Percentiles rank a stretch among this genome's conserved stretches.
These are phyloP conservation scores for Schoenoplectus tabernaemontani DNA, from an alignment of 202 grass and related monocot species.

Conservation along the genomic window DNA sequence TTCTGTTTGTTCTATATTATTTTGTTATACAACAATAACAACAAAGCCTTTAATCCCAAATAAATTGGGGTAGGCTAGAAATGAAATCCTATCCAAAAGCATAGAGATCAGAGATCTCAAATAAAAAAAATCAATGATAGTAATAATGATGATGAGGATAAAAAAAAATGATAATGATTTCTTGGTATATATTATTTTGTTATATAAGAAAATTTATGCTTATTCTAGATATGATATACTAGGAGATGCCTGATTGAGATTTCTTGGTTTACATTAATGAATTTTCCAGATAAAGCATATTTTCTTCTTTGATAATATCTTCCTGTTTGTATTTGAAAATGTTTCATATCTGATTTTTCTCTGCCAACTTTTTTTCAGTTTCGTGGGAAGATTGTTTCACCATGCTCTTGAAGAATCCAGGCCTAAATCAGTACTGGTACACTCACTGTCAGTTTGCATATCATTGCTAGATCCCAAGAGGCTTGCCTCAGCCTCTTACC, in stretches of 20 bases:
- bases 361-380: conserved; percentile 46
- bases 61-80: no score
- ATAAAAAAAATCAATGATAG: no score
- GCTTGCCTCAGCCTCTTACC: conserved; percentile 86
- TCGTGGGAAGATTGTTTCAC: conserved; percentile 77
- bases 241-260: background rate
- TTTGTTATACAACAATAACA: conserved; percentile 26
- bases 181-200: conserved; percentile 10
- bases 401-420: conserved; percentile 87
- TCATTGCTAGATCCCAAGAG: conserved; percentile 95
- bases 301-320: background rate
- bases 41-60: no score
- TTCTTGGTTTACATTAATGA: conserved; percentile 24
- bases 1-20: conserved; percentile 13
- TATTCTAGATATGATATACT: background rate
- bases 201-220: conserved; percentile 4
- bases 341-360: conserved; percentile 5
- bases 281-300: conserved; percentile 2
- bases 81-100: no score
- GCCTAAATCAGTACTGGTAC: conserved; percentile 81
- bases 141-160: no score
- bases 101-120: no score
- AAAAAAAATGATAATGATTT: no score
- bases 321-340: background rate
- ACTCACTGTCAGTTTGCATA: conserved; percentile 95